Conservation (phyloP, 208 protist species). For the Vickermania spadyakhi region DNA sequence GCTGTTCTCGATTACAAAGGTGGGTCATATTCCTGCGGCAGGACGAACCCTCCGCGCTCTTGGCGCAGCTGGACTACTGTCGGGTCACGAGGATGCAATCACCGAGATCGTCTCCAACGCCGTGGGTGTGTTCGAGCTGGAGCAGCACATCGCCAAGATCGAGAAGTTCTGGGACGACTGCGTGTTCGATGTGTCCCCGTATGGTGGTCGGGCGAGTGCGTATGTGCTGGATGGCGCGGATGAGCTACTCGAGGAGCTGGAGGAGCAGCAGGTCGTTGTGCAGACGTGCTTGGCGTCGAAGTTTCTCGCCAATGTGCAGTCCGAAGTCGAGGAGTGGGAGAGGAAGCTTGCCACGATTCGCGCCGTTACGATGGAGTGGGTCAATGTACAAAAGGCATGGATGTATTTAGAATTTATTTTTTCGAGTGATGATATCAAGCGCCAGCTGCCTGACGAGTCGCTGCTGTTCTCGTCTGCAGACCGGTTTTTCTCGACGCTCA, state of each 20-base stretch:
- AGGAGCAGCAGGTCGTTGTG: constrained; percentile 83
- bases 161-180: constrained; percentile 59
- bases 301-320: constrained; percentile 51
- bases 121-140: constrained; percentile 81
- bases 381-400: constrained; percentile 92
- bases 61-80: constrained; percentile 24
- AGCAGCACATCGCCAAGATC: constrained; percentile 80
- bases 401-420: constrained; percentile 98
- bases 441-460: constrained; percentile 85
- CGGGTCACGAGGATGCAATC: constrained; percentile 38
- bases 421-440: constrained; percentile 94
- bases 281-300: constrained; percentile 83
- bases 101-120: constrained; percentile 80
- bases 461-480: constrained; percentile 84
- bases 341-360: constrained; percentile 61
- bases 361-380: constrained; percentile 89
- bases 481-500: constrained; percentile 82
- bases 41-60: constrained; percentile 41
- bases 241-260: constrained; percentile 78
- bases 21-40: constrained; percentile 20
- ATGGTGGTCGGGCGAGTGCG: constrained; percentile 61
- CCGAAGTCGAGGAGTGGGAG: constrained; percentile 74
- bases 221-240: constrained; percentile 81
- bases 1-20: constrained; percentile 62
- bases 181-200: constrained; percentile 49